Evolutionary conservation across 2,329 filamentous ascomycete genomes (phyloP).

Genomic region (Penicillium sp.): DNA sequence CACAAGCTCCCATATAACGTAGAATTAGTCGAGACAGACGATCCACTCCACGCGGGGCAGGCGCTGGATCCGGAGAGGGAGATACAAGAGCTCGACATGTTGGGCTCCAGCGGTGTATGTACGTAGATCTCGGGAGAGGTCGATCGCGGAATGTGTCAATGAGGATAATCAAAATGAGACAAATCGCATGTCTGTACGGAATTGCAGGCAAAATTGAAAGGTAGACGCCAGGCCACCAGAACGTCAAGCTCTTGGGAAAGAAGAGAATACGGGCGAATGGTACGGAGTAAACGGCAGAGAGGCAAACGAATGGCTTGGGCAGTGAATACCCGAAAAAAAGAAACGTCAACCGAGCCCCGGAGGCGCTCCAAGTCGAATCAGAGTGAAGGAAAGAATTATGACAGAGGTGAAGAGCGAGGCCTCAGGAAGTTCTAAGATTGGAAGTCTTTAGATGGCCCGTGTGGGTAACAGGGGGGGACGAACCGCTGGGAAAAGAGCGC

Average conservation of each 20-base stretch:
- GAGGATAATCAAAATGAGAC: not conserved
- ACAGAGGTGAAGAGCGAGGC: conserved; percentile 15
- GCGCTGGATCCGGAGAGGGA: conserved; percentile 69
- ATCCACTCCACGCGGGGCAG: conserved; percentile 71
- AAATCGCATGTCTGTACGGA: conserved; percentile 14
- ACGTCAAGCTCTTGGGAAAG: conserved; percentile 14
- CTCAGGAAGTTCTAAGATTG: conserved; percentile 18
- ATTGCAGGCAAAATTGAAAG: conserved; percentile 5
- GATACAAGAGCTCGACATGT: conserved; percentile 56
- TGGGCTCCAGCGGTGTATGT: conserved; percentile 24
- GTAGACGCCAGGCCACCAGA: conserved; percentile 16
- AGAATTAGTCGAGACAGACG: conserved; percentile 69
- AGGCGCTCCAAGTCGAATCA: conserved; percentile 17
- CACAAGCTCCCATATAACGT: conserved; percentile 66
- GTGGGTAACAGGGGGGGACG: conserved; percentile 15
- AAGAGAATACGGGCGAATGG: conserved; percentile 14
- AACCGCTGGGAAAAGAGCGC: conserved; percentile 7
- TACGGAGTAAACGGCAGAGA: not conserved
- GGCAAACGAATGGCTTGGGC: conserved; percentile 26
- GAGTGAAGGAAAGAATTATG: conserved; percentile 10
- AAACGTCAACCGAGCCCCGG: conserved; percentile 25
- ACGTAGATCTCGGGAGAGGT: not conserved
- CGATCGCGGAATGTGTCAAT: conserved; percentile 25
- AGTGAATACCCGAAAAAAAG: conserved; percentile 19
- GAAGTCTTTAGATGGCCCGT: conserved; percentile 15